These are phyloP conservation scores for Chaetomiaceae sp. DNA, from an alignment of 2,329 filamentous ascomycete genomes.

Conservation along the genomic window DNA sequence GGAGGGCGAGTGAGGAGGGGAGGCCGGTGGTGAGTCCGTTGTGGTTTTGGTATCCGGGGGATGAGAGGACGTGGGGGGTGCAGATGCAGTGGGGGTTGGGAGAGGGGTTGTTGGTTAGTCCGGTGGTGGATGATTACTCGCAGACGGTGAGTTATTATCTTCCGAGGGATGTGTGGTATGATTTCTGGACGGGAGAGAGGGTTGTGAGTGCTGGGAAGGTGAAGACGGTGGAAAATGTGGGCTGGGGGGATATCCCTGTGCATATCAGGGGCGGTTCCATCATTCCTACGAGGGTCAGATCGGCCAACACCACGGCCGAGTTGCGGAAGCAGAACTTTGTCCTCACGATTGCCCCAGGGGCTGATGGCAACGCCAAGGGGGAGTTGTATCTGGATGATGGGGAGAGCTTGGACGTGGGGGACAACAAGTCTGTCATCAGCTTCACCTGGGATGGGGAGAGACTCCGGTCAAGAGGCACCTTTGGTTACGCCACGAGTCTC, in stretches of 20 bases:
- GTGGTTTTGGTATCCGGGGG: conserved; percentile 61
- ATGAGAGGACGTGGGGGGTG: conserved; percentile 35
- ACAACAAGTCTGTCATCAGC: conserved; percentile 14
- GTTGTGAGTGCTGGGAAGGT: conserved; percentile 38
- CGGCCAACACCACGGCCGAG: conserved; percentile 47
- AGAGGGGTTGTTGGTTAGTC: conserved; percentile 49
- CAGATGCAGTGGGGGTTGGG: conserved; percentile 40
- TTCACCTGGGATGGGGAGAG: conserved; percentile 20
- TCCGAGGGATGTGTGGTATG: conserved; percentile 38
- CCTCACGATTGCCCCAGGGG: conserved; percentile 45
- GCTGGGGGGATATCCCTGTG: conserved; percentile 48
- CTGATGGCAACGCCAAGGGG: conserved; percentile 45
- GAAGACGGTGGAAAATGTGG: conserved; percentile 10
- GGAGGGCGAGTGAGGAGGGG: conserved; percentile 56
- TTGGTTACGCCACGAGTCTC: conserved; percentile 18
- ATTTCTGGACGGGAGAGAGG: conserved; percentile 45
- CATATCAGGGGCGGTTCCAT: conserved; percentile 59
- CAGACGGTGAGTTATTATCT: conserved; percentile 21
- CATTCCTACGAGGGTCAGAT: conserved; percentile 49
- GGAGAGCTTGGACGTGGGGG: conserved; percentile 24
- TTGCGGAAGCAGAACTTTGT: conserved; percentile 45
- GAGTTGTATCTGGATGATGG: conserved; percentile 50
- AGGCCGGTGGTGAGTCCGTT: conserved; percentile 62
- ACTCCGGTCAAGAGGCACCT: conserved; percentile 16
- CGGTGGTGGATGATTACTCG: conserved; percentile 23